Base-by-base conservation (phyloP, 805 yeast genomes). In the Komagataella phaffii region DNA sequence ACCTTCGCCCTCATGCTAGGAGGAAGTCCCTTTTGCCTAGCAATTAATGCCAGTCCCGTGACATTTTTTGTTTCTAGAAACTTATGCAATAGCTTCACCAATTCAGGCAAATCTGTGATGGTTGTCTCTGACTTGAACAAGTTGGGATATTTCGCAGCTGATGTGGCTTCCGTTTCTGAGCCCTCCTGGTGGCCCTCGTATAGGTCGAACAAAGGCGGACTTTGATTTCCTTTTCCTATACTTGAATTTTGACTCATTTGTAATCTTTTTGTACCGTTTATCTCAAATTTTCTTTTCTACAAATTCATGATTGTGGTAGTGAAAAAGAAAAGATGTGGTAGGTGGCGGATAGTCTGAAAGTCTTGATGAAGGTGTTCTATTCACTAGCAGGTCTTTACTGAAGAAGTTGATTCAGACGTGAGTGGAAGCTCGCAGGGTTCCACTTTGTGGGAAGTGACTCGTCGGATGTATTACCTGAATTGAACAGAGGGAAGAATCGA, bases 1-100 rank as follows among this genome's bases (percentile, higher is more conserved):
- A 87, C 85, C 52, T 75, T 71, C 57, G 79, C 80, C 54, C 98
- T 74, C 51, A 88, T 70, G 52, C 80, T 75, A 1, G 95, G 91
- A 1, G 97, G 97, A 24, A 89, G 72, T 3, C 98, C 97, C 52
- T 80, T 71, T 57, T 83, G 89, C 55, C 96, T 74, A 4, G 96
- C 91, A 6, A 90, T 65, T 56, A 80, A 70, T 1, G 97, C 95
- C 48, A 90, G 66, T 0, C 89, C 87, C 49, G 82, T 80, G 53
- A 82, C 82, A 60, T 90, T 85, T 53, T 77, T 78, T 17, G 73
- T 71, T 49, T 68, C 40, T 6, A 30, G 4, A 14, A 30, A 30
- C 40, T 30, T 30, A 30, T 30, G 40, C 40, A 30, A 30, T 8
- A 30, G n/a, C 4, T 30, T 30, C 14, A 30, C 40, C 40, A 30